Evolutionary conservation across 2,329 filamentous ascomycete species (phyloP).

Genomic region (Xylariales sp.): DNA sequence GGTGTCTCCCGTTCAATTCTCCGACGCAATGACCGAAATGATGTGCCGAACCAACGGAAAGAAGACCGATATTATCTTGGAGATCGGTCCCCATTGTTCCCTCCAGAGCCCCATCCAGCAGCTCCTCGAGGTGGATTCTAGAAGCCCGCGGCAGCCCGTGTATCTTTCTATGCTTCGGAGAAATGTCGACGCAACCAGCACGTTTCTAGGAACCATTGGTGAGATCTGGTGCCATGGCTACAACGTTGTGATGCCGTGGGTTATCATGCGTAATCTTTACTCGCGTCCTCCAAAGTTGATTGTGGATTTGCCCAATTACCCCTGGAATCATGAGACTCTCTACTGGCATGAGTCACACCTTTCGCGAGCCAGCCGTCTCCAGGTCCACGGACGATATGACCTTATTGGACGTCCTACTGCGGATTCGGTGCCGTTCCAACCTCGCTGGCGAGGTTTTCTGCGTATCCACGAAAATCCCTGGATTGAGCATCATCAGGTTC

Average conservation of each 20-base stretch:
- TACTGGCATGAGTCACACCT: conserved; percentile 52
- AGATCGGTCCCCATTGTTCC: conserved; percentile 20
- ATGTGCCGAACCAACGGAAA: conserved; percentile 9
- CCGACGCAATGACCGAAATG: conserved; percentile 15
- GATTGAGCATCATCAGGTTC: conserved; percentile 47
- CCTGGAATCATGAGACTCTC: conserved; percentile 47
- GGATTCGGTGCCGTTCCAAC: conserved; percentile 40
- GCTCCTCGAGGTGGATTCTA: conserved; percentile 16
- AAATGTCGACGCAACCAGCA: conserved; percentile 12
- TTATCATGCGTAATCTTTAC: conserved; percentile 16
- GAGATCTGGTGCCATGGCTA: conserved; percentile 16
- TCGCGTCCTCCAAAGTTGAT: conserved; percentile 25
- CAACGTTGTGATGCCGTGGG: conserved; percentile 16
- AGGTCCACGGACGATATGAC: conserved; percentile 42
- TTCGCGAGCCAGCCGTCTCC: conserved; percentile 37
- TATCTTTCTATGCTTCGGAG: conserved; percentile 17
- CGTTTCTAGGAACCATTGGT: conserved; percentile 15
- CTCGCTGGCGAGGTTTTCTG: conserved; percentile 45
- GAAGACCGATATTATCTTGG: conserved; percentile 16
- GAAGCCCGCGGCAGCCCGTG: conserved; percentile 9
- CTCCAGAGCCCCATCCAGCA: conserved; percentile 21
- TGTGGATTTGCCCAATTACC: conserved; percentile 44
- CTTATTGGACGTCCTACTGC: conserved; percentile 43
- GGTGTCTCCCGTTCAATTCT: conserved; percentile 19
- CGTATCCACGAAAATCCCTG: conserved; percentile 46